Conservation (phyloP, 768 basidiomycete species). For the Panellus pusillus region DNA sequence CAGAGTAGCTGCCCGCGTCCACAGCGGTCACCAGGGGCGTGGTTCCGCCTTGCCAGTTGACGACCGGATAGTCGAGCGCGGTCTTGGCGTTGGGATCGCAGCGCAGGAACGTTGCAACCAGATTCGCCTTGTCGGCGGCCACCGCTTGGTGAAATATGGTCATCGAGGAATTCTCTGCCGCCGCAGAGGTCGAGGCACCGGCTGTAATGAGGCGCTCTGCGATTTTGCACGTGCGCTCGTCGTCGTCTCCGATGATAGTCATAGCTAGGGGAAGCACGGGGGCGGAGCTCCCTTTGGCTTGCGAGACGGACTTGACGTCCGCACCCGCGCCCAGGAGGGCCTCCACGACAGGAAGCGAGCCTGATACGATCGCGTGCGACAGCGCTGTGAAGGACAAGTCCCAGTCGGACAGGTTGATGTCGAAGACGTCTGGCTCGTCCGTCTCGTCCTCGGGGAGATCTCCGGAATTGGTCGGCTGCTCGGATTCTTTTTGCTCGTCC, state of each 20-base stretch:
- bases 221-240: slow-evolving; percentile 39
- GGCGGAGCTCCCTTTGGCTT: slow-evolving; percentile 25
- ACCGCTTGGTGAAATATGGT: slow-evolving; percentile 47
- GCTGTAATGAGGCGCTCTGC: slow-evolving; percentile 41
- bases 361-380: slow-evolving; percentile 49
- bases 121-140: slow-evolving; percentile 32
- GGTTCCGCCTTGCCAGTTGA: slow-evolving; percentile 25
- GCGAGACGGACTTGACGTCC: slow-evolving; percentile 38
- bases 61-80: slow-evolving; percentile 40
- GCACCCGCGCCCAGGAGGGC: slow-evolving; percentile 48
- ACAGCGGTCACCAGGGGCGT: slow-evolving; percentile 43
- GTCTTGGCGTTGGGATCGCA: slow-evolving; percentile 40
- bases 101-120: slow-evolving; percentile 41
- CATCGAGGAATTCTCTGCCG: slow-evolving; percentile 30
- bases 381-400: slow-evolving; percentile 56
- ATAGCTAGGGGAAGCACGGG: slow-evolving; percentile 37
- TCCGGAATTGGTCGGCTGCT: slow-evolving; percentile 24
- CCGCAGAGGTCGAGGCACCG: slow-evolving; percentile 43
- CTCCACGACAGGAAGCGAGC: slow-evolving; percentile 44
- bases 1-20: slow-evolving; percentile 32
- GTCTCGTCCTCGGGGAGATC: slow-evolving; percentile 50
- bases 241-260: slow-evolving; percentile 40
- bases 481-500: slow-evolving; percentile 2
- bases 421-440: slow-evolving; percentile 55
- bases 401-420: slow-evolving; percentile 57